Evolutionary conservation across 1,284 basidiomycete genomes (phyloP), one percentile per base, ranked within the genome.

Genomic region (Apiotrichum laibachii): DNA sequence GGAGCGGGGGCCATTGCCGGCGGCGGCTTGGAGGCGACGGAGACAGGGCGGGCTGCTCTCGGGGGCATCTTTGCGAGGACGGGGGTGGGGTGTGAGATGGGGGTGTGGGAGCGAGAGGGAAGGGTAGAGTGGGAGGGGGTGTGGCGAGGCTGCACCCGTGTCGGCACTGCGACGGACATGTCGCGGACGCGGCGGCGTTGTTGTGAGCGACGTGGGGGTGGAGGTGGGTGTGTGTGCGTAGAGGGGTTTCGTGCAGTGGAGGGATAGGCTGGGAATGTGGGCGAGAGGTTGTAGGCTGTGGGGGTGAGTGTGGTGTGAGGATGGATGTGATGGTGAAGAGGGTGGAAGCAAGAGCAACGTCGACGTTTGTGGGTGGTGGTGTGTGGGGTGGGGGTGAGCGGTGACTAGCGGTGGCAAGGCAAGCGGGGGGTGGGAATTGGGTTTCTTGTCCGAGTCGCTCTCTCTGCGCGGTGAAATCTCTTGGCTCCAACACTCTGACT

Each of bases 11-110:
- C 26, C 26, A 31, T 26, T 34, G 44, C 31, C 11, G 55, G 26
- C 5, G 46, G 21, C 31, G 52, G 45, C 22, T 22, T 21, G 45
- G 45, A 46, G 19, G 45, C 45, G 15, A 46, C 45, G 18, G 47
- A 31, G 4, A 48, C 47, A 2, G 37, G 56, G 34, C 39, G 58
- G 53, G 39, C 31, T 39, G 51, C 43, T 55, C 42, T 16, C 34
- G 48, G 47, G 48, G 55, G 53, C 55, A 57, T 57, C 50, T 63
- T 59, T 31, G 62, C 35, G 21, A 42, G 33, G 31, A n/a, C 47
- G 48, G 50, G 26, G 34, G 49, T 19, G 43, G 47, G 50, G 55
- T 44, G 48, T 52, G 50, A 62, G 53, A 35, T 50, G 56, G 13
- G 48, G 15, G 49, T 37, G 12, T 22, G 15, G 50, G 12, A 45